Conservation (phyloP, 169 alveolate species). For the Plasmodium yoelii region DNA sequence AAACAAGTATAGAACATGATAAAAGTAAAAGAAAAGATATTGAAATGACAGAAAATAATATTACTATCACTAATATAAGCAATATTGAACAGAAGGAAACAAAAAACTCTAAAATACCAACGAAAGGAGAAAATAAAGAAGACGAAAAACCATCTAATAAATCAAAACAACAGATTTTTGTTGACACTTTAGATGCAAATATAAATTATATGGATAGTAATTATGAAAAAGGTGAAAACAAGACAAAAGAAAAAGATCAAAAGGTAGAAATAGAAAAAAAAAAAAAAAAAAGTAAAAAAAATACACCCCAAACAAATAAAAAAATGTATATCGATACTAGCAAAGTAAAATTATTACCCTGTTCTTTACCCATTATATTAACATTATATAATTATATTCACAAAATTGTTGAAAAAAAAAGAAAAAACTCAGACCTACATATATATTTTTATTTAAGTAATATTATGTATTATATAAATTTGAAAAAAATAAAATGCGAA, state of each 20-base stretch:
- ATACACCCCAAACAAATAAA: background rate
- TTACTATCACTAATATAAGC: background rate
- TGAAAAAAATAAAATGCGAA: constrained; percentile 58
- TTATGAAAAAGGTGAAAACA: background rate
- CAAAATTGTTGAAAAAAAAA: constrained; percentile 13
- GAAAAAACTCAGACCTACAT: constrained; percentile 25
- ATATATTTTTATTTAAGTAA: constrained; percentile 48
- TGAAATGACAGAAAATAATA: background rate
- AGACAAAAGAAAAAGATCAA: no score
- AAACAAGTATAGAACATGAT: background rate
- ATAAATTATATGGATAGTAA: background rate
- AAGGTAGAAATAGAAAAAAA: background rate
- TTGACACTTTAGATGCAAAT: background rate
- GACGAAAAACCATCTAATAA: background rate
- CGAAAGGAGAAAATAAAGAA: background rate
- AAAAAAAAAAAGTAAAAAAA: background rate
- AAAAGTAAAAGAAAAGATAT: background rate
- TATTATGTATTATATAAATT: constrained; percentile 29
- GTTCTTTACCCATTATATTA: constrained; percentile 45
- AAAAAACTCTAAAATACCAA: background rate
- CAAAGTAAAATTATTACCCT: constrained; percentile 57
- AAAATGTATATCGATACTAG: constrained; percentile 36
- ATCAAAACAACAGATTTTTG: no score
- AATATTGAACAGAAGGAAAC: background rate
- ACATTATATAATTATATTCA: constrained; percentile 37